Evolutionary conservation across 306 rosid genomes (phyloP), one percentile per base, ranked within the genome.

Genomic region (Quillaja saponaria): DNA sequence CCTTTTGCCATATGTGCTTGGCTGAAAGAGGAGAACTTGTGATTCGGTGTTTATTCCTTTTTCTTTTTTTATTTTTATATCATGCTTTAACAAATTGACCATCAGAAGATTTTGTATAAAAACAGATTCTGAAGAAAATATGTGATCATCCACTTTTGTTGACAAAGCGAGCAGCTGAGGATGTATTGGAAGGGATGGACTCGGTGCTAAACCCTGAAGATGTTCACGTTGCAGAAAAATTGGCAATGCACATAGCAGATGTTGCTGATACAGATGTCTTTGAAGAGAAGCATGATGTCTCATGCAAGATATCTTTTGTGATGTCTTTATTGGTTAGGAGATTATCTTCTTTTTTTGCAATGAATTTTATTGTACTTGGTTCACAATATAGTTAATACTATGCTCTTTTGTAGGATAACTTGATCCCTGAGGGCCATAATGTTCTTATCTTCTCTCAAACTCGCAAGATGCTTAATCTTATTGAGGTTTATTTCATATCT

Each of bases 141-240:
- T 88, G 95, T 63, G 95, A 88, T 65, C 96, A 91, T 82, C 95
- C 97, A 42, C 90, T 86, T 63, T 55, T 91, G 47, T 73, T 91
- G 85, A 88, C 96, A 6, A 91, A 88, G 82, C 85, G 95, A 67
- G 96, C 96, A 11, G 96, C 96, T 51, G 95, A 88, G 79, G 98
- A 82, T 69, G 84, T 91, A 31, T 69, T 91, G 80, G 96, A 88
- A 76, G 98, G 87, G 69, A 71, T 91, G 92, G 92, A 86, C 66
- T 63, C 92, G 19, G 72, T 77, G 80, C 71, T 84, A 16, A 69
- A 83, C 71, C 88, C 90, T 39, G 95, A 83, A 21, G 95, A 91
- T 50, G 82, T 68, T 56, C 63, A 73, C 56, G 63, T 85, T 42
- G 97, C 90, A 6, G 87, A 82, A 71, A 84, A 79, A 53, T 60